Conservation (phyloP, 1,284 basidiomycete species). For the Gomphus sp. region DNA sequence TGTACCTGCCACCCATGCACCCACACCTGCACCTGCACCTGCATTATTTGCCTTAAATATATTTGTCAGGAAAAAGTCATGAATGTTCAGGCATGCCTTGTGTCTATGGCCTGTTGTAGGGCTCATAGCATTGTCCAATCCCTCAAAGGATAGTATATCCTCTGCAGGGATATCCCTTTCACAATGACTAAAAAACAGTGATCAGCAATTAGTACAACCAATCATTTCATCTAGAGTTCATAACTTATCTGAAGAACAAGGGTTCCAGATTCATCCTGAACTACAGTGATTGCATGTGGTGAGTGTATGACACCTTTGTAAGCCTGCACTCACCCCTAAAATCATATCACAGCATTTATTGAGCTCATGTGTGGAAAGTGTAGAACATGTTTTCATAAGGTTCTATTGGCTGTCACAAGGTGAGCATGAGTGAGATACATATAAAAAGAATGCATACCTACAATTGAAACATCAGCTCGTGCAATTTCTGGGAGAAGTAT, state of each 20-base stretch:
- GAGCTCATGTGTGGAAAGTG: conserved; percentile 59
- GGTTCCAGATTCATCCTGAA: conserved; percentile 69
- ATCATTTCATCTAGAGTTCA: conserved; percentile 5
- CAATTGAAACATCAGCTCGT: conserved; percentile 49
- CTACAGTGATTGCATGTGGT: conserved; percentile 68
- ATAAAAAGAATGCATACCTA: conserved; percentile 36
- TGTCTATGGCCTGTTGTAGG: conserved; percentile 29
- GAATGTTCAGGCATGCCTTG: conserved; percentile 58
- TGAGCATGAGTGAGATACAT: conserved; percentile 9
- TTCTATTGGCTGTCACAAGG: conserved; percentile 46
- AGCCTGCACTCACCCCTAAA: conserved; percentile 40
- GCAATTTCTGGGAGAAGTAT: conserved; percentile 35
- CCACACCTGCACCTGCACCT: too few relatives aligned
- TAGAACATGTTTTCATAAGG: conserved; percentile 71
- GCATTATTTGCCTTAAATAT: conserved; percentile 35
- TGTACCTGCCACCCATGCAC: too few relatives aligned
- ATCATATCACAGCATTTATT: conserved; percentile 64
- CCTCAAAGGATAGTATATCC: conserved; percentile 5
- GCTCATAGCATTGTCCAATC: conserved; percentile 14
- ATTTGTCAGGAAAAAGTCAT: conserved; percentile 44
- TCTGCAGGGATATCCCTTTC: not conserved
- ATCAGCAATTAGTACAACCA: not conserved
- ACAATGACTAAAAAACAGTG: not conserved
- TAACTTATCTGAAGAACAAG: conserved; percentile 67
- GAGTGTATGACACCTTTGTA: conserved; percentile 46